Conservation (phyloP, 2,329 filamentous ascomycete species). For the Aspergillus sp. region DNA sequence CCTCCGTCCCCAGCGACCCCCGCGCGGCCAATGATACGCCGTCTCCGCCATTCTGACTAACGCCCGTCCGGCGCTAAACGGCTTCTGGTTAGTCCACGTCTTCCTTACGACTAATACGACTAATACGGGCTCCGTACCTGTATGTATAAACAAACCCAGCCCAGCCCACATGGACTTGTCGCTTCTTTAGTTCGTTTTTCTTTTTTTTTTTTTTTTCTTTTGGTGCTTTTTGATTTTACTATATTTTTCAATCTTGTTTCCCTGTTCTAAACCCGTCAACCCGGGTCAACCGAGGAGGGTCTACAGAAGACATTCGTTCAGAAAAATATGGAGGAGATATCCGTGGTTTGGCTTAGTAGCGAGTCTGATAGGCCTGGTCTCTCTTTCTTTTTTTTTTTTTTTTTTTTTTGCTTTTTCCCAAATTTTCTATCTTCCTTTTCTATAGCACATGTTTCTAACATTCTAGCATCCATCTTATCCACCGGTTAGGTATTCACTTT, state of each 20-base stretch:
- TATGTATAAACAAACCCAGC: conserved; percentile 17
- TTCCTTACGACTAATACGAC: conserved; percentile 17
- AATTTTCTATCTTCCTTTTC: background rate
- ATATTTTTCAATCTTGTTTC: background rate
- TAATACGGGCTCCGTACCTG: conserved; percentile 11
- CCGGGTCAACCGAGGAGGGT: conserved; percentile 26
- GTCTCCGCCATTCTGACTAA: conserved; percentile 19
- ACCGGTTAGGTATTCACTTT: too few relatives aligned
- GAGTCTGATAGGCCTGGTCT: background rate
- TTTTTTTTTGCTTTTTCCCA: too few relatives aligned
- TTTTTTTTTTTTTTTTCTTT: background rate
- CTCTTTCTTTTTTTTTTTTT: conserved; percentile 1
- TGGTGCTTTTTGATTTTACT: background rate
- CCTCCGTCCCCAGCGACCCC: conserved; percentile 5
- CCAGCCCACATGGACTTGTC: conserved; percentile 27
- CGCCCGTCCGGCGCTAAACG: conserved; percentile 11
- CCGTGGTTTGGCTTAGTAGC: conserved; percentile 6
- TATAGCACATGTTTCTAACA: background rate
- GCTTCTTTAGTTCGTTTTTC: background rate
- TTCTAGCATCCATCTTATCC: background rate
- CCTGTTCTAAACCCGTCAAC: conserved; percentile 27
- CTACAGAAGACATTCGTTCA: conserved; percentile 10
- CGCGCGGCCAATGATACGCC: conserved; percentile 8
- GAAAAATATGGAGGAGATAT: background rate
- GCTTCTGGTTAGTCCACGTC: conserved; percentile 11